Percentiles rank a stretch among this genome's conserved stretches.
Conservation (phyloP, 106 monocot genomes). For the Alisma plantagoaquatica region DNA sequence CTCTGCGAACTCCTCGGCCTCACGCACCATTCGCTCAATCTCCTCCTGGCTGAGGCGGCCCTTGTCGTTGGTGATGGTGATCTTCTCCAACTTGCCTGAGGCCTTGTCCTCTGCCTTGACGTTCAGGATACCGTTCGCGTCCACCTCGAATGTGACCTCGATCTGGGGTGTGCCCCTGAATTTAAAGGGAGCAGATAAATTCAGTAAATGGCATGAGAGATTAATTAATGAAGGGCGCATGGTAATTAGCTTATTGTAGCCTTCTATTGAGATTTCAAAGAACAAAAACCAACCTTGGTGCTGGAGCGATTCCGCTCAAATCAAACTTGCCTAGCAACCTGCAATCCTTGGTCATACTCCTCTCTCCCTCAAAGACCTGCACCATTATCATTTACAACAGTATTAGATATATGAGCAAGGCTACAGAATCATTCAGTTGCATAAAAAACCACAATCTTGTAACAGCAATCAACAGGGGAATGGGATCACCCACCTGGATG, state of each 20-base stretch:
- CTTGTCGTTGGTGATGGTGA: constrained; percentile 48
- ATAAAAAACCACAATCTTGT: no score
- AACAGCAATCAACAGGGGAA: no score
- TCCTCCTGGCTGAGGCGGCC: constrained; percentile 49
- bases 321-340: constrained; percentile 33
- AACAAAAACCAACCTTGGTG: constrained; percentile 22
- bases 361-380: constrained; percentile 49
- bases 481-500: no score
- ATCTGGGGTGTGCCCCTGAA: constrained; percentile 33
- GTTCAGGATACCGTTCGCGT: constrained; percentile 42
- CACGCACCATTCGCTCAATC: constrained; percentile 43
- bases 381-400: no score
- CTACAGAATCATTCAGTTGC: no score
- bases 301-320: constrained; percentile 33
- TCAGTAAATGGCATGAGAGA: no score
- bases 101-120: constrained; percentile 49
- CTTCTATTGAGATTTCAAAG: background rate
- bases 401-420: no score
- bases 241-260: no score
- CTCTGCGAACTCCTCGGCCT: constrained; percentile 42
- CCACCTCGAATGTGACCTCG: constrained; percentile 40
- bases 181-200: background rate
- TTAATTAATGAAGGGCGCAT: background rate
- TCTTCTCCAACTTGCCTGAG: constrained; percentile 25
- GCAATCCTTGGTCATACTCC: constrained; percentile 37